phyloP scores from a whole-genome alignment of 2,329 filamentous ascomycete species.

The Fusarium caatingaense region DNA sequence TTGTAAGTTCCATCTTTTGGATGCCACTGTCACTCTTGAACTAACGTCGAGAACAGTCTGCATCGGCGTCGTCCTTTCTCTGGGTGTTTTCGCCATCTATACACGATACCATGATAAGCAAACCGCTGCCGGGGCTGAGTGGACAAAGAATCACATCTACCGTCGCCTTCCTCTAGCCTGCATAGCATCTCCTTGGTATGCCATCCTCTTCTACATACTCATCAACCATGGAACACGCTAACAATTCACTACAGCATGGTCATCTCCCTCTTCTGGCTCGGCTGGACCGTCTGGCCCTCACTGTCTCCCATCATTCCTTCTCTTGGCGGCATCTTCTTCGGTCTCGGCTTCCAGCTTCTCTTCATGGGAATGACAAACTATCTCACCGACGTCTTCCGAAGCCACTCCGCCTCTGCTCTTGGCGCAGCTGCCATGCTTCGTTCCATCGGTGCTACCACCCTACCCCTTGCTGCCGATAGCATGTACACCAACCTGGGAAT shows the following conservation, averaged over 20 bases:
- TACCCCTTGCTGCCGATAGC: slow-evolving; percentile 49
- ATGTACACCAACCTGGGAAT: slow-evolving; percentile 51
- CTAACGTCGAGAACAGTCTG: slow-evolving; percentile 36
- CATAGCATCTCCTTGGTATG: slow-evolving; percentile 70
- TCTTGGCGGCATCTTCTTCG: slow-evolving; percentile 58
- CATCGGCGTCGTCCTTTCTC: slow-evolving; percentile 40
- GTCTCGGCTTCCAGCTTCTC: slow-evolving; percentile 49
- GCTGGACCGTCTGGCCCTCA: slow-evolving; percentile 63
- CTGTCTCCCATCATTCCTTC: slow-evolving; percentile 52
- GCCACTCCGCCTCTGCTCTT: slow-evolving; percentile 51
- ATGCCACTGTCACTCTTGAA: not conserved
- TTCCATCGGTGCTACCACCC: slow-evolving; percentile 49
- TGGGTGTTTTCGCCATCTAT: slow-evolving; percentile 43
- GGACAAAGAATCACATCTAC: slow-evolving; percentile 49
- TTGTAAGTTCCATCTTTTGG: slow-evolving; percentile 48
- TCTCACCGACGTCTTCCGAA: slow-evolving; percentile 50
- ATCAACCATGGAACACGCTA: not conserved
- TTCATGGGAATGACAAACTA: slow-evolving; percentile 54
- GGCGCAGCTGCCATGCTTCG: slow-evolving; percentile 51
- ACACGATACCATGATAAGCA: slow-evolving; percentile 47
- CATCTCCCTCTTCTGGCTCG: slow-evolving; percentile 68
- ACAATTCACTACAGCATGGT: slow-evolving; percentile 57
- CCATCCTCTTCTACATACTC: slow-evolving; percentile 49
- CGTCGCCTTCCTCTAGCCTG: slow-evolving; percentile 60
- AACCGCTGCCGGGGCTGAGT: slow-evolving; percentile 43